phyloP scores from a whole-genome alignment of 768 basidiomycete genomes.

The Cystofilobasidium macerans region DNA sequence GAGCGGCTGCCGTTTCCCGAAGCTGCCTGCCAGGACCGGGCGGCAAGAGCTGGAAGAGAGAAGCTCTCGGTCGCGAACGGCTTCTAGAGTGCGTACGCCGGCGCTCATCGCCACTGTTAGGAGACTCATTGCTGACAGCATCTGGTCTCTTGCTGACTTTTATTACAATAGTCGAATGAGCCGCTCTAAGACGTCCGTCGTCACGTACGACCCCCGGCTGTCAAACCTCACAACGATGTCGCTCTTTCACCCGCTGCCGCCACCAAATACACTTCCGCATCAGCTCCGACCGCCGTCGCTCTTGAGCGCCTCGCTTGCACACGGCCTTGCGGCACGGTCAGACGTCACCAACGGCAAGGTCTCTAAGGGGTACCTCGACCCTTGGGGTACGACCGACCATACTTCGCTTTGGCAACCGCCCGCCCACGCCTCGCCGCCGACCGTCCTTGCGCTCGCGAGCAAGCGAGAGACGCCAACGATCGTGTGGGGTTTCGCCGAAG shows the following conservation, averaged over 20 bases:
- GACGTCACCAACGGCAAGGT: conserved; percentile 18
- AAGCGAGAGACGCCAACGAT: neutral
- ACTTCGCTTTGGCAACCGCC: neutral
- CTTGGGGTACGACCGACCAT: conserved; percentile 7
- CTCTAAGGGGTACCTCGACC: conserved; percentile 24
- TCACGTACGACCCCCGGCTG: conserved; percentile 21
- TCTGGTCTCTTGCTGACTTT: neutral
- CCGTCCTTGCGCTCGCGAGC: neutral
- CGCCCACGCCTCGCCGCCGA: neutral
- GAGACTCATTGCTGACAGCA: neutral
- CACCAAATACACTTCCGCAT: conserved; percentile 16
- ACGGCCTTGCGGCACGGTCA: conserved; percentile 11
- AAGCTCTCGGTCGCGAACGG: conserved; percentile 16
- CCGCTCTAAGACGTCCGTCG: conserved; percentile 7
- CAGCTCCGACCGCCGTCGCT: conserved; percentile 16
- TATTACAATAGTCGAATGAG: conserved; percentile 1
- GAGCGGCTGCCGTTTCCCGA: conserved; percentile 1
- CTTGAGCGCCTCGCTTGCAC: conserved; percentile 6
- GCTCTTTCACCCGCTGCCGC: conserved; percentile 20
- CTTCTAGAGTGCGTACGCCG: conserved; percentile 16
- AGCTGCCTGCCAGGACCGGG: conserved; percentile 10
- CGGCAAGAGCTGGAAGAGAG: conserved; percentile 23
- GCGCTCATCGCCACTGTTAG: neutral
- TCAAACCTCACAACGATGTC: conserved; percentile 9
- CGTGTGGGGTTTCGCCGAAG: neutral